phyloP scores from a whole-genome alignment of 2,329 filamentous ascomycete genomes.

The Apiospora kogelbergensis region DNA sequence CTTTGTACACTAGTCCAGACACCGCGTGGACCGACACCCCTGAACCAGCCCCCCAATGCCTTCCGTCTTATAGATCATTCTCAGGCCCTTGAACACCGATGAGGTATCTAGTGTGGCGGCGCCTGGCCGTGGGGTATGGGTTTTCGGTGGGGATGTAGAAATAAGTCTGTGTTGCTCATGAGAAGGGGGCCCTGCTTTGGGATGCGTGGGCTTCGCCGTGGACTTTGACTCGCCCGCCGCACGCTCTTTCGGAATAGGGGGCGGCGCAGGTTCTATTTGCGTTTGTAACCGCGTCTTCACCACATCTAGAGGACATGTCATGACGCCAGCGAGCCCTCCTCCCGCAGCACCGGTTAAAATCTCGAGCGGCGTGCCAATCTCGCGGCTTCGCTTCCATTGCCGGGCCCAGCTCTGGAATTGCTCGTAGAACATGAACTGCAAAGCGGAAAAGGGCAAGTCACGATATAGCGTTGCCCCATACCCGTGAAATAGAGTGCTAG shows the following conservation, averaged over 20 bases:
- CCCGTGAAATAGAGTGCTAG: slow-evolving; percentile 88
- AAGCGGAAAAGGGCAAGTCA: slow-evolving; percentile 90
- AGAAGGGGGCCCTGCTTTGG: slow-evolving; percentile 28
- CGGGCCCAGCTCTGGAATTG: slow-evolving; percentile 84
- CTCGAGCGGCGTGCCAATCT: slow-evolving; percentile 84
- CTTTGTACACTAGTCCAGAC: slow-evolving; percentile 99
- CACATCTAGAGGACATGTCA: slow-evolving; percentile 95
- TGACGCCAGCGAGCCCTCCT: slow-evolving; percentile 87
- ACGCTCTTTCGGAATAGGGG: slow-evolving; percentile 25
- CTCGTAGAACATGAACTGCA: slow-evolving; percentile 98
- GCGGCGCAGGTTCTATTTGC: slow-evolving; percentile 59
- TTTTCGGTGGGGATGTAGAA: slow-evolving; percentile 87
- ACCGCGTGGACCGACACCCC: slow-evolving; percentile 86
- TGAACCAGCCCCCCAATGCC: slow-evolving; percentile 85
- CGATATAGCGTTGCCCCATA: slow-evolving; percentile 95
- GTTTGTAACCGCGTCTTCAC: slow-evolving; percentile 94
- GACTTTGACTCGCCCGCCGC: slow-evolving; percentile 22
- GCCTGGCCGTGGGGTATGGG: slow-evolving; percentile 75
- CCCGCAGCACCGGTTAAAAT: slow-evolving; percentile 86
- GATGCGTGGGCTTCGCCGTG: slow-evolving; percentile 21
- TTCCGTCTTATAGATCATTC: slow-evolving; percentile 86
- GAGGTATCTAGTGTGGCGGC: slow-evolving; percentile 83
- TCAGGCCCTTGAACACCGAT: slow-evolving; percentile 80
- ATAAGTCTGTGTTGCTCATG: slow-evolving; percentile 68
- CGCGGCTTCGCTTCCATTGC: slow-evolving; percentile 72